These are phyloP conservation scores for Debaryomyces tyrocola DNA, from an alignment of 805 yeast species.

Conservation along the genomic window DNA sequence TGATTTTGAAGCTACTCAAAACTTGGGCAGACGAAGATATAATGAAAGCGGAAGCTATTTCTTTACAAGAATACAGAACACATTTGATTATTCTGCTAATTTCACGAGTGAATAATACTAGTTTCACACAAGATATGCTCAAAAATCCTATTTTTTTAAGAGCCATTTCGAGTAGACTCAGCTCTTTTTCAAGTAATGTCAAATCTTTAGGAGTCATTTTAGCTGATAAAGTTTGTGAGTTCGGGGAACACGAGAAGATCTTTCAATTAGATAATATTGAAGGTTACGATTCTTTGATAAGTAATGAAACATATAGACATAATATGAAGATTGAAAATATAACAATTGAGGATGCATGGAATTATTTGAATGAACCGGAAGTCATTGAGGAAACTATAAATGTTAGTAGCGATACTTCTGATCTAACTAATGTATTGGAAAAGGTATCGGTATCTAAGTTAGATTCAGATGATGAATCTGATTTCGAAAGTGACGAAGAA, in stretches of 20 bases:
- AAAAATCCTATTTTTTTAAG: conserved; percentile 41
- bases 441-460: neutral
- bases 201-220: conserved; percentile 57
- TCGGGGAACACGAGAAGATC: conserved; percentile 27
- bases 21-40: conserved; percentile 27
- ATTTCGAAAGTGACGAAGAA: conserved; percentile 45
- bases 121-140: conserved; percentile 28
- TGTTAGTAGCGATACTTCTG: conserved; percentile 13
- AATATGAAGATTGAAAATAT: neutral
- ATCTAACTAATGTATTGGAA: neutral
- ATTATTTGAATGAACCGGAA: conserved; percentile 13
- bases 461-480: conserved; percentile 19
- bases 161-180: conserved; percentile 55
- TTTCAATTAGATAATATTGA: conserved; percentile 32
- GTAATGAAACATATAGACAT: neutral
- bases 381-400: conserved; percentile 15
- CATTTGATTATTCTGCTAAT: conserved; percentile 43
- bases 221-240: conserved; percentile 50
- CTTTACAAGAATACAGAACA: conserved; percentile 49
- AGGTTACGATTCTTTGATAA: conserved; percentile 18
- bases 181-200: conserved; percentile 44
- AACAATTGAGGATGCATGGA: conserved; percentile 19
- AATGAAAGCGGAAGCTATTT: conserved; percentile 40
- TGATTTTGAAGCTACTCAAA: conserved; percentile 7
- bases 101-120: conserved; percentile 14